A percentile compares a stretch with the other conserved stretches of the same genome.
These are phyloP conservation scores for Corylus heterophylla DNA, from an alignment of 306 rosid species.

Conservation along the genomic window DNA sequence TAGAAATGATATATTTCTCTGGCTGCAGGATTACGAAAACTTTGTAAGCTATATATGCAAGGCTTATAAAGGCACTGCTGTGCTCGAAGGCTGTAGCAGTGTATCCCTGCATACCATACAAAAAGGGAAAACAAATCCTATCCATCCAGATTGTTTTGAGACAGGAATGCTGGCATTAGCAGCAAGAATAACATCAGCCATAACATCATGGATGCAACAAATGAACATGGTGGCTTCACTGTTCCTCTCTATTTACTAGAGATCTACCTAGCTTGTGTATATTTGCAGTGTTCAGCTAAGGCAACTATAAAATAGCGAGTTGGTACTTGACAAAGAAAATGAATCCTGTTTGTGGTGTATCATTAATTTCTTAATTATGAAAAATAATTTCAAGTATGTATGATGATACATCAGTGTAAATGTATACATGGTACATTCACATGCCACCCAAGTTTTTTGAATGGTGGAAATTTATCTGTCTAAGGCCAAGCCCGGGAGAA, in stretches of 20 bases:
- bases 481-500: no score
- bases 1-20: constrained; percentile 10
- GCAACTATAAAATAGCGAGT: constrained; percentile 2
- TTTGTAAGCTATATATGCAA: constrained; percentile 66
- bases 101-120: constrained; percentile 30
- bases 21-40: constrained; percentile 72
- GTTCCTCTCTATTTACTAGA: constrained; percentile 2
- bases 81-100: constrained; percentile 47
- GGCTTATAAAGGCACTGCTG: constrained; percentile 59
- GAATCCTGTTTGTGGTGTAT: not conserved
- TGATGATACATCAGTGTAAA: not conserved
- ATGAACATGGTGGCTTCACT: constrained; percentile 33
- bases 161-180: constrained; percentile 26
- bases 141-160: constrained; percentile 29
- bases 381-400: not conserved
- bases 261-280: not conserved
- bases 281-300: not conserved
- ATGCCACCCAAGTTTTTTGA: no score
- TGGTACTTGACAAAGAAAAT: not conserved
- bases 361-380: not conserved
- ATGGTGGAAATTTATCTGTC: no score
- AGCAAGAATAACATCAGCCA: constrained; percentile 41
- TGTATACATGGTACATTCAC: not conserved
- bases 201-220: constrained; percentile 42
- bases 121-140: constrained; percentile 21